phyloP scores from a whole-genome alignment of 2,329 filamentous ascomycete species.

The Fusarium nelsonii region DNA sequence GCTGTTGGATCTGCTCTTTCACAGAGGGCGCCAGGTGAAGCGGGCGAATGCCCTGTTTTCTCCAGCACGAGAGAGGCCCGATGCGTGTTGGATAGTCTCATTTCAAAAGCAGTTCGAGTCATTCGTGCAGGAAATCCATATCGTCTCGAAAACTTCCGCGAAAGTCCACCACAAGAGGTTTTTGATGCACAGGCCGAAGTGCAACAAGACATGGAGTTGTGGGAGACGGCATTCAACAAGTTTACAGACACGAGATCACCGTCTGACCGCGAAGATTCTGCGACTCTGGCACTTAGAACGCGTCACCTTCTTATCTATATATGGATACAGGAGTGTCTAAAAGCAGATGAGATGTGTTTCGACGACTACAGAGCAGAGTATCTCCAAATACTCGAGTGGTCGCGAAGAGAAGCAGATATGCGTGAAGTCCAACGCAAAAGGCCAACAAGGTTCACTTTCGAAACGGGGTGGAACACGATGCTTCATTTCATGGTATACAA shows the following conservation, averaged over 20 bases:
- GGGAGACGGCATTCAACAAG: constrained; percentile 48
- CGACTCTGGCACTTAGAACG: constrained; percentile 47
- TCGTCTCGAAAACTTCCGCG: constrained; percentile 35
- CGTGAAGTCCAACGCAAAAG: neutral
- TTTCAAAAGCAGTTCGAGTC: constrained; percentile 49
- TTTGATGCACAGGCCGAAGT: constrained; percentile 43
- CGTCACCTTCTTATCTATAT: constrained; percentile 51
- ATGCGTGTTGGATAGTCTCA: constrained; percentile 47
- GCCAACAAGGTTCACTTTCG: constrained; percentile 55
- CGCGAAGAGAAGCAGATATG: constrained; percentile 27
- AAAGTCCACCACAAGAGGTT: constrained; percentile 27
- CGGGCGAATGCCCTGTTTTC: constrained; percentile 8
- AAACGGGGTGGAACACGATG: constrained; percentile 55
- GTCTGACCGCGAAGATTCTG: constrained; percentile 11
- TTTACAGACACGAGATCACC: constrained; percentile 1
- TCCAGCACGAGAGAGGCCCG: constrained; percentile 46
- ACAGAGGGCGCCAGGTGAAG: neutral
- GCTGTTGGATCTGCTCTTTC: constrained; percentile 19
- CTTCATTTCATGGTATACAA: constrained; percentile 56
- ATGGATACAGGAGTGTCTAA: constrained; percentile 52
- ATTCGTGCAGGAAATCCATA: constrained; percentile 49
- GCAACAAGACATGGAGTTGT: constrained; percentile 44
- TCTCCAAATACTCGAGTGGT: constrained; percentile 48
- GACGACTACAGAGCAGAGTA: constrained; percentile 52
- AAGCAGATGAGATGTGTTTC: constrained; percentile 51